These are phyloP conservation scores for Dovyalis caffra DNA, from an alignment of 345 rosid genomes.

Conservation along the genomic window DNA sequence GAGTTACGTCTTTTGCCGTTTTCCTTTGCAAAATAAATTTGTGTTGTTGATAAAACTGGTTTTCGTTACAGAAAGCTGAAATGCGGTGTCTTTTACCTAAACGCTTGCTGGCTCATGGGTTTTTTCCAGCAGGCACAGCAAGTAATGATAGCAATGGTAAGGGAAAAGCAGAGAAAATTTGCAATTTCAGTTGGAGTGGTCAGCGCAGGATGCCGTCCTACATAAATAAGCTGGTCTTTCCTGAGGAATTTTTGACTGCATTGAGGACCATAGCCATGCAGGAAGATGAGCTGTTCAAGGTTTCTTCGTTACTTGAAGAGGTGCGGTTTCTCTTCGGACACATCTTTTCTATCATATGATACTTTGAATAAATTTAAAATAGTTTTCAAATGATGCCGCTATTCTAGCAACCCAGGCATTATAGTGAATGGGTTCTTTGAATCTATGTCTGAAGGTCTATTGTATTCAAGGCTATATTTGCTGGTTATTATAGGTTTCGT, in stretches of 20 bases:
- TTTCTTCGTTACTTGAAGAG: slow-evolving; percentile 79
- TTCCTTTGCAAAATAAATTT: slow-evolving; percentile 2
- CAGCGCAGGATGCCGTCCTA: slow-evolving; percentile 73
- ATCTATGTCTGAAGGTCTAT: too few relatives aligned
- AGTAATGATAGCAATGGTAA: slow-evolving; percentile 29
- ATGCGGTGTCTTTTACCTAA: slow-evolving; percentile 79
- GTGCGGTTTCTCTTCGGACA: slow-evolving; percentile 30
- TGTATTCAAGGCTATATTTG: too few relatives aligned
- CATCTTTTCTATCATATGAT: neutral
- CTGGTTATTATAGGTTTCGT: too few relatives aligned
- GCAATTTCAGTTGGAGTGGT: slow-evolving; percentile 91
- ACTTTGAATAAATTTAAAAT: neutral
- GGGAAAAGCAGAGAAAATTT: slow-evolving; percentile 21
- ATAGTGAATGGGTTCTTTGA: too few relatives aligned
- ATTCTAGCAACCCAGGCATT: too few relatives aligned
- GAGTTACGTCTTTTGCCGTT: neutral
- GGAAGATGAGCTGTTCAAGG: slow-evolving; percentile 70
- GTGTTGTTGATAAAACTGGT: slow-evolving; percentile 12
- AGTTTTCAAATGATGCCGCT: too few relatives aligned
- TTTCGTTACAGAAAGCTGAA: slow-evolving; percentile 62
- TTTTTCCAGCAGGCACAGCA: slow-evolving; percentile 46
- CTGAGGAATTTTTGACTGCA: slow-evolving; percentile 73
- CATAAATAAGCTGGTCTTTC: slow-evolving; percentile 70
- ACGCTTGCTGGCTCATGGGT: slow-evolving; percentile 58
- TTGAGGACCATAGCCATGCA: slow-evolving; percentile 81